Conservation (phyloP, 192 early-diverging fungal species). For the Backusella liffmaniae region DNA sequence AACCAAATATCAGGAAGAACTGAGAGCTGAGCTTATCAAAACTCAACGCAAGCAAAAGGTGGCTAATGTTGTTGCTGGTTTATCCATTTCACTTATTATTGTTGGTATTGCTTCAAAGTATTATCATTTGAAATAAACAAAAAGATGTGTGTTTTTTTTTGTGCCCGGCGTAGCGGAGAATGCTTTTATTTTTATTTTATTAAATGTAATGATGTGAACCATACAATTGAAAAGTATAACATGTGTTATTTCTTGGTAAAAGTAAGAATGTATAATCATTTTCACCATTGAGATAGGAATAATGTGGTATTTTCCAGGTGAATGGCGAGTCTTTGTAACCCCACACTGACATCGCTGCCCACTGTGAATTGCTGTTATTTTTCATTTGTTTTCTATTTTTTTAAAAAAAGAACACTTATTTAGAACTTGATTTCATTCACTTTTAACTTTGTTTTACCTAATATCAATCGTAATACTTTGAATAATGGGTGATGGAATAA, state of each 20-base stretch:
- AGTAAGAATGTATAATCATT: slow-evolving; percentile 34
- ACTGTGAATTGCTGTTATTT: background rate
- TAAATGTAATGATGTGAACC: slow-evolving; percentile 17
- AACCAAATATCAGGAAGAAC: background rate
- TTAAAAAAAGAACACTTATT: background rate
- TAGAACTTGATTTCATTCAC: background rate
- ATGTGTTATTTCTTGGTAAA: slow-evolving; percentile 8
- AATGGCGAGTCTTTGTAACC: slow-evolving; percentile 27
- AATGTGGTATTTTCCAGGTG: slow-evolving; percentile 23
- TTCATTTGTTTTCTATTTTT: slow-evolving; percentile 17
- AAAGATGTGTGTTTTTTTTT: background rate
- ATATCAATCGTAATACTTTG: background rate
- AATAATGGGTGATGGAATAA: slow-evolving; percentile 16
- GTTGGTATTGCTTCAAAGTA: slow-evolving; percentile 14
- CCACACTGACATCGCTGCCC: slow-evolving; percentile 29
- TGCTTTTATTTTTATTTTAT: background rate
- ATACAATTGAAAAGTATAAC: slow-evolving; percentile 17
- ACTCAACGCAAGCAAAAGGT: slow-evolving; percentile 19
- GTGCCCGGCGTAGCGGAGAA: background rate
- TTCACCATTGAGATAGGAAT: slow-evolving; percentile 22
- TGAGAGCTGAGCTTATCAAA: background rate
- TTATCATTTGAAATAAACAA: background rate
- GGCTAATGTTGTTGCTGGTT: slow-evolving; percentile 21
- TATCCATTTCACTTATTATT: slow-evolving; percentile 7
- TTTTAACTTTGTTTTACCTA: background rate